A percentile compares a stretch with the other conserved stretches of the same genome.
Evolutionary conservation across 1,284 basidiomycete genomes (phyloP).

Genomic region (Moesziomyces antarcticus): DNA sequence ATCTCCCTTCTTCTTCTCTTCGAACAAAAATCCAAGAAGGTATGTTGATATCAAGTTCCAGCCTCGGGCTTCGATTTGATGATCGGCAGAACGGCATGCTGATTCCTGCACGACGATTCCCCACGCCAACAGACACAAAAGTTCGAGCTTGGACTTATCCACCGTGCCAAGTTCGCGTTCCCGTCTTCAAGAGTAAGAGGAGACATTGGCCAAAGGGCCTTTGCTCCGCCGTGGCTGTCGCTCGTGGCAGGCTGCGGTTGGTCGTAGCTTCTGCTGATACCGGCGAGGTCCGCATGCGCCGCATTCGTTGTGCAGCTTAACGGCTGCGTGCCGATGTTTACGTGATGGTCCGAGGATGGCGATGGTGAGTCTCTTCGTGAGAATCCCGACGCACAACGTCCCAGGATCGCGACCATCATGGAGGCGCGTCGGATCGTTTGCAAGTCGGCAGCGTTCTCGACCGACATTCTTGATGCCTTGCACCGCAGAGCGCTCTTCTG

Average conservation of each 20-base stretch:
- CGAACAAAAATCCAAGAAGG: constrained; percentile 59
- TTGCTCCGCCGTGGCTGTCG: constrained; percentile 33
- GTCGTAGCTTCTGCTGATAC: constrained; percentile 43
- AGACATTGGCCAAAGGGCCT: constrained; percentile 25
- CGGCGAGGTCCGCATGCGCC: constrained; percentile 42
- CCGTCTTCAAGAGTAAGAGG: constrained; percentile 56
- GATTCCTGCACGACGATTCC: not conserved
- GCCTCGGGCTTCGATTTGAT: not conserved
- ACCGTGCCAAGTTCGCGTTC: constrained; percentile 59
- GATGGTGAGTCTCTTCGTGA: constrained; percentile 50
- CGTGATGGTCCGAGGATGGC: constrained; percentile 42
- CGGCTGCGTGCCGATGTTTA: constrained; percentile 6
- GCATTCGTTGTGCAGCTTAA: constrained; percentile 15
- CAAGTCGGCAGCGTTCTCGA: constrained; percentile 54
- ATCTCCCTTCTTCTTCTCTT: constrained; percentile 39
- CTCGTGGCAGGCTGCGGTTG: constrained; percentile 34
- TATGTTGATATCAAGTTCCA: constrained; percentile 19
- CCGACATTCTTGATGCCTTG: constrained; percentile 28
- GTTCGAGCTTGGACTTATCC: constrained; percentile 55
- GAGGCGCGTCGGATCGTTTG: constrained; percentile 48
- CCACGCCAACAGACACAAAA: constrained; percentile 47
- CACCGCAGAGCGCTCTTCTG: not conserved
- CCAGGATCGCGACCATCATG: constrained; percentile 47
- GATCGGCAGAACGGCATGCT: constrained; percentile 4
- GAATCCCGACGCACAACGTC: constrained; percentile 49